Percentiles rank a stretch among this genome's conserved stretches.
Conservation (phyloP, 345 rosid species). For the Clausena lansium region DNA sequence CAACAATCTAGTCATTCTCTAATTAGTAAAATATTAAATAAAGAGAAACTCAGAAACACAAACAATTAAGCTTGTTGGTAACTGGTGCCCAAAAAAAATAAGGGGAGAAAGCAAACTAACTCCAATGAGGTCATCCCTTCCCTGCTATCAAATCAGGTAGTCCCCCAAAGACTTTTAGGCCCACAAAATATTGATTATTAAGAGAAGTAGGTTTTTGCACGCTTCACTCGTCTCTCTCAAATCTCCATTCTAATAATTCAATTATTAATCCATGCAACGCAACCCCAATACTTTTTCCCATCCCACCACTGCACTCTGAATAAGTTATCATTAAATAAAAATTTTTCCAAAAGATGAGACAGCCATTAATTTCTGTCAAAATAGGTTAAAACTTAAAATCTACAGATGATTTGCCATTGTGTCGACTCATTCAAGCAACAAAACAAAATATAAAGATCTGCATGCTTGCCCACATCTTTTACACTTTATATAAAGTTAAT, state of each 20-base stretch:
- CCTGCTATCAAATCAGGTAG: background rate
- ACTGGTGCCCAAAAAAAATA: background rate
- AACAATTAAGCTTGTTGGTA: background rate
- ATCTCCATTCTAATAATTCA: background rate
- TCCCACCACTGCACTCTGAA: background rate
- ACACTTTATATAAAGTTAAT: background rate
- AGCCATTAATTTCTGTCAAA: too few species aligned
- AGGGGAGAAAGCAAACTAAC: slow-evolving; percentile 2
- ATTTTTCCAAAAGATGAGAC: background rate
- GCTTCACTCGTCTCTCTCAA: background rate
- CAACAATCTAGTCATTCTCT: background rate
- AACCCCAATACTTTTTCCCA: background rate
- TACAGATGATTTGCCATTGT: background rate
- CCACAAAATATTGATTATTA: background rate
- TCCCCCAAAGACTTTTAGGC: background rate
- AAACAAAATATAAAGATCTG: slow-evolving; percentile 10
- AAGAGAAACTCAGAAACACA: background rate
- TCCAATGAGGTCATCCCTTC: background rate
- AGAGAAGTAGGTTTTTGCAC: slow-evolving; percentile 9
- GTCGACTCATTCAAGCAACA: background rate
- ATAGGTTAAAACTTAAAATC: background rate
- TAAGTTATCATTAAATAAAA: background rate
- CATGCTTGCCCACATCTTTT: background rate
- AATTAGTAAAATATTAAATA: background rate
- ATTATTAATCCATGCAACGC: background rate